phyloP scores from a whole-genome alignment of 225 moss, liverwort and hornwort genomes.

The Rhytidiadelphus loreus region DNA sequence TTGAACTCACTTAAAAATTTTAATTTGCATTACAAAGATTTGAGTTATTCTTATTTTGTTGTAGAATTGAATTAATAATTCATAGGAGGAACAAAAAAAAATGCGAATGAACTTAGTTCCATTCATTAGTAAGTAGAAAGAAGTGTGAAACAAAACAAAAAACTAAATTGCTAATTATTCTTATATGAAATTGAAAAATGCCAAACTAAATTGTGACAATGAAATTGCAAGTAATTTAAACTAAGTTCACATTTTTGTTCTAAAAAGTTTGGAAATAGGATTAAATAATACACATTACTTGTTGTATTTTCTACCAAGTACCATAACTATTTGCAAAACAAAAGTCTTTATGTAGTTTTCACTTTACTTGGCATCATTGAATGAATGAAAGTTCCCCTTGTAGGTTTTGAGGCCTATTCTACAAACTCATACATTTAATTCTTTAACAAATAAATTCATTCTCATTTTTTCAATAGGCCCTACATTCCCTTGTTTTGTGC shows the following conservation, averaged over 20 bases:
- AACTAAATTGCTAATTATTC: neutral
- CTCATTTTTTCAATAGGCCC: no score
- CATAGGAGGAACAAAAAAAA: no score
- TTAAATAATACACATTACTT: neutral
- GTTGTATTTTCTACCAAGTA: neutral
- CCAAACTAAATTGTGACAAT: no score
- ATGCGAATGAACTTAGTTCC: no score
- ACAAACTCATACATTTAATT: fast-evolving
- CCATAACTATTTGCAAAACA: neutral
- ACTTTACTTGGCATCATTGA: neutral
- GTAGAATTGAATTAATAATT: neutral
- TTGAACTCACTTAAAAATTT: neutral
- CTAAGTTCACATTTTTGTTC: neutral
- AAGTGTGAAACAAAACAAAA: neutral
- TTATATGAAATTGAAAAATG: neutral
- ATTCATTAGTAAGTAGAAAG: neutral
- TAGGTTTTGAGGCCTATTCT: neutral
- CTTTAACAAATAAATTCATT: no score
- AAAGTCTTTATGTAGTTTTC: neutral
- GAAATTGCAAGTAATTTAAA: neutral
- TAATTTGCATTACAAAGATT: neutral
- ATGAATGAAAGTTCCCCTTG: fast-evolving
- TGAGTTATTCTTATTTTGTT: fast-evolving
- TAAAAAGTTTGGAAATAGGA: neutral
- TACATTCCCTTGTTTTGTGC: no score